Percentiles rank a stretch among this genome's conserved stretches.
Conservation (phyloP, 495 filamentous ascomycete genomes). For the Aspergillus homomorphus region DNA sequence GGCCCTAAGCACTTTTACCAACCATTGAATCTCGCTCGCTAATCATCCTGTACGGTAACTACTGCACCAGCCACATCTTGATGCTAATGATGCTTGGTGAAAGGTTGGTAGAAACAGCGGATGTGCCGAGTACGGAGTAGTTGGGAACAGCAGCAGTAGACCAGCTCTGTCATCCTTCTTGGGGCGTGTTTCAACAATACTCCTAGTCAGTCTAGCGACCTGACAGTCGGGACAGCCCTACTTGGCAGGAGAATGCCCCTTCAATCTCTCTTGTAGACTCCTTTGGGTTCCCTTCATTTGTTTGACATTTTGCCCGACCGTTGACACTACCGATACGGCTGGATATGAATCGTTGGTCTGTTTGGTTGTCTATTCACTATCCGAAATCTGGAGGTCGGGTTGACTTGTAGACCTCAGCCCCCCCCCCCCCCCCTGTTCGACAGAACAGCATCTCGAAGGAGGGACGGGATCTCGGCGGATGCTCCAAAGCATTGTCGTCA, state of each 20-base stretch:
- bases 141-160: too few relatives aligned
- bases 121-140: too few relatives aligned
- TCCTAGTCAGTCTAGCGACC: slow-evolving; percentile 2
- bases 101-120: too few relatives aligned
- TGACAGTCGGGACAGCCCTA: slow-evolving; percentile 1
- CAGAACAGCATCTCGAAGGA: too few relatives aligned
- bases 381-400: too few relatives aligned
- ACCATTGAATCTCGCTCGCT: too few relatives aligned
- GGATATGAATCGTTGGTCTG: too few relatives aligned
- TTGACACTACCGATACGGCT: not conserved
- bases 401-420: too few relatives aligned
- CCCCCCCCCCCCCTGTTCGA: too few relatives aligned
- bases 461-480: not conserved
- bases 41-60: too few relatives aligned
- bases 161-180: not conserved
- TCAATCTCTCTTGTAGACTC: not conserved
- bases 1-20: too few relatives aligned
- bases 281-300: not conserved
- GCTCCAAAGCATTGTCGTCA: not conserved
- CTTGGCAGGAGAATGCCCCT: not conserved
- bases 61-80: slow-evolving; percentile 1
- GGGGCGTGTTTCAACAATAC: not conserved
- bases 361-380: too few relatives aligned
- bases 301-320: not conserved
- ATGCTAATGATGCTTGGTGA: not conserved